These are phyloP conservation scores for Macrotyloma uniflorum DNA, from an alignment of 306 rosid genomes.

Conservation along the genomic window DNA sequence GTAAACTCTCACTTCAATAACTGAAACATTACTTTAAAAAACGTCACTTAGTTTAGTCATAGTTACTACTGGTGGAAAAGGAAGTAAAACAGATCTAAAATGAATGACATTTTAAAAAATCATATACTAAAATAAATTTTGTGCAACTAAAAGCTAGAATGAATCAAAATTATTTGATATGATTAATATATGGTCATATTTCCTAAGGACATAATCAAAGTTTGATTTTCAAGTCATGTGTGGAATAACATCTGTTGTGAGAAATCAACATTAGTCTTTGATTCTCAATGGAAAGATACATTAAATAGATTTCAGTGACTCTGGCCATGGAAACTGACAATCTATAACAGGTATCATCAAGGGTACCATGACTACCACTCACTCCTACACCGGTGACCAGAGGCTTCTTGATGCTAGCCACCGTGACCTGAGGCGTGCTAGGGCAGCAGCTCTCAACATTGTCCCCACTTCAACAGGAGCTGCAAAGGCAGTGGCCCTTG, in stretches of 20 bases:
- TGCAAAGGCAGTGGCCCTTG: conserved; percentile 99
- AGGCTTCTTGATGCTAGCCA: conserved; percentile 98
- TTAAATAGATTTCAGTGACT: too few relatives aligned
- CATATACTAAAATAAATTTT: not conserved
- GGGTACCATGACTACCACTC: conserved; percentile 99
- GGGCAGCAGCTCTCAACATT: conserved; percentile 96
- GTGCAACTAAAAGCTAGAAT: not conserved
- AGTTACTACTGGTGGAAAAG: too few relatives aligned
- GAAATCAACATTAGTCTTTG: too few relatives aligned
- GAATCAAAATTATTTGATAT: not conserved
- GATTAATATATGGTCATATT: not conserved
- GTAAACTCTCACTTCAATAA: not conserved
- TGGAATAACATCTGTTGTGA: not conserved
- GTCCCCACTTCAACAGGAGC: conserved; percentile 98
- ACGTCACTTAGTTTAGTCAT: too few relatives aligned
- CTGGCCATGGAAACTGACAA: not conserved
- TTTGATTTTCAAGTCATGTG: not conserved
- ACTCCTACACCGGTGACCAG: conserved; percentile 98
- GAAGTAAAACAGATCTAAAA: too few relatives aligned
- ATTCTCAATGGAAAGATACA: too few relatives aligned
- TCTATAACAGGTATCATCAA: conserved; percentile 70
- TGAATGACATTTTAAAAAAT: too few relatives aligned
- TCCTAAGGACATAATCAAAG: not conserved
- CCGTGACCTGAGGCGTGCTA: conserved; percentile 93
- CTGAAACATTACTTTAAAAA: too few relatives aligned